Evolutionary conservation across 2,329 filamentous ascomycete genomes (phyloP), one percentile per base, ranked within the genome.

Genomic region (Fusarium sororula): DNA sequence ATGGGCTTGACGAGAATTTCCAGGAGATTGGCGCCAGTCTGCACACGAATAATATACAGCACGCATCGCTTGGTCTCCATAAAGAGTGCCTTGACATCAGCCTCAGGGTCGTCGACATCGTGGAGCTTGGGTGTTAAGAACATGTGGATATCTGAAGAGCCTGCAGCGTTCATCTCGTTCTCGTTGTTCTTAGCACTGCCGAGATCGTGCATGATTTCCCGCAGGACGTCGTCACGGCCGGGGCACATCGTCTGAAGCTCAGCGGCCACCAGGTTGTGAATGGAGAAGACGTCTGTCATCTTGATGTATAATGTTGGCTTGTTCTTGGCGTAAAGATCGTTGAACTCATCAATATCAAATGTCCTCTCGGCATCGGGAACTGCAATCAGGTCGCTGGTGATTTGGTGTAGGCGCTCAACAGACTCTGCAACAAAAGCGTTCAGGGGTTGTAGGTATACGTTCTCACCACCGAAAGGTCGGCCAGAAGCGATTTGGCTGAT

Each of bases 241-340:
- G 94, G 92, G 77, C 94, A 97, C 69, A 98, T 91, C 65, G 87
- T 87, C 10, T 91, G 86, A 55, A 98, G 89, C 77, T 98, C 94
- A 30, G 91, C 88, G 7, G 94, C 92, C 62, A 98, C 89, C 28
- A 98, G 88, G 73, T 92, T 94, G 83, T 99, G 97, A 67, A 99
- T 96, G 55, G 96, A 94, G 81, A 99, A 98, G 65, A 99, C 95
- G 81, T 99, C 96, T 22, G 93, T 90, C 90, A 99, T 96, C 85
- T 99, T 99, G 86, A 99, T 98, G 85, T 98, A 99, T n/a, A 99
- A 87, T 0, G 96, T 98, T 12, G 96, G 96, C 83, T 98, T 98
- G 73, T 95, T 96, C 82, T 97, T 95, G 64, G 96, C 94, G 80
- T 98, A 98, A 12, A 99, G 88, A 80, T 99, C 96, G 81, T 98